Evolutionary conservation across 2,329 filamentous ascomycete species (phyloP), one percentile per base, ranked within the genome.

Genomic region (Ophiostoma sp.): DNA sequence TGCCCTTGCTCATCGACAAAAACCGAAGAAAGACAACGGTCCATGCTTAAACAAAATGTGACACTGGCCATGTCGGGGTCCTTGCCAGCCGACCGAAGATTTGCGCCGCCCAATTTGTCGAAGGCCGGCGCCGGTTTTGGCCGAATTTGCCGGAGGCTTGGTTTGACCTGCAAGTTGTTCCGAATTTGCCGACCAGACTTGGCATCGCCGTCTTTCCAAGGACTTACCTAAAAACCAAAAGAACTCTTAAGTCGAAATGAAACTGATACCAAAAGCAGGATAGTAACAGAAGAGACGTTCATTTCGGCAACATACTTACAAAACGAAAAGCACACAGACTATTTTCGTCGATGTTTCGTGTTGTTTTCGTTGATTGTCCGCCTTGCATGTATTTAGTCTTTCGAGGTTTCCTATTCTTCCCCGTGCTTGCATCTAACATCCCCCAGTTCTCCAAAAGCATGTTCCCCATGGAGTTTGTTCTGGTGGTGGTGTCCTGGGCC

Each of bases 181-280:
- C 61, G 61, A 66, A 66, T 42, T 45, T 66, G 61, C 61, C 61
- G 61, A 66, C 61, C 19, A 45, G 2, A 22, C 61, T 28, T 66
- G 36, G 36, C 61, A 28, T 28, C 61, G 3, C 61, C 22, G 36
- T 6, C 5, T 36, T 9, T 28, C 6, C 61, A 9, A 22, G 36
- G 50, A 28, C 36, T 25, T 45, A 4, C 3, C 8, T n/a, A 2
- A 22, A 15, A 15, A 8, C 12, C 17, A 15, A 39, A 28, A 12
- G 12, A 45, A 28, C 42, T 48, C 4, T 15, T 4, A 39, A 8
- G 39, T 7, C 0, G 11, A 42, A 17, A 42, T 2, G 6, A 25
- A 25, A 28, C 2, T 28, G n/a, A 45, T 25, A n/a, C 36, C 61
- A 9, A 45, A 45, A 45, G 8, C 12, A 45, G 36, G 33, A 25